A percentile compares a stretch with the other conserved stretches of the same genome.
Conservation (phyloP, 106 monocot genomes). For the Dioscorea alata region DNA sequence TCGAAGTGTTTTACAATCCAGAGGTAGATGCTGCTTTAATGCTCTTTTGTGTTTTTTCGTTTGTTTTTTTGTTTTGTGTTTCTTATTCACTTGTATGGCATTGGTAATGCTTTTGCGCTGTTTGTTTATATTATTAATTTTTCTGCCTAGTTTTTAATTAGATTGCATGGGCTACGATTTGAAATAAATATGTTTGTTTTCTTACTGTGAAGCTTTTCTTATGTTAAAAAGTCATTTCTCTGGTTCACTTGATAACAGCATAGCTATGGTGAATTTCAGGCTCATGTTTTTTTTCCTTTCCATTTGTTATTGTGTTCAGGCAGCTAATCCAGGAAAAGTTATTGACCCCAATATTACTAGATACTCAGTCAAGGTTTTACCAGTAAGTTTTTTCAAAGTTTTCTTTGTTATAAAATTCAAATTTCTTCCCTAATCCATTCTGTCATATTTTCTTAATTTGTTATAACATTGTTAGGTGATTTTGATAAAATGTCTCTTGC, state of each 20-base stretch:
- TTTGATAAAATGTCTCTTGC: neutral
- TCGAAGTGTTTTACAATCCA: constrained; percentile 88
- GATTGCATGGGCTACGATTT: neutral
- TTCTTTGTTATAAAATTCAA: neutral
- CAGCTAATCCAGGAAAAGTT: constrained; percentile 46
- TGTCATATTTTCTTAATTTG: neutral
- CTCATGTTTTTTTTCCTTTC: neutral
- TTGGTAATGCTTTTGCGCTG: neutral
- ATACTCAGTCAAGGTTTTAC: constrained; percentile 84
- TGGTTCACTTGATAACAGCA: too few relatives aligned
- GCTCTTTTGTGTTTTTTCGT: neutral
- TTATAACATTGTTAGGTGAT: neutral
- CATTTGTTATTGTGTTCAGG: constrained; percentile 25
- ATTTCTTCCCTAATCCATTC: neutral
- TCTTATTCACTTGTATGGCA: neutral
- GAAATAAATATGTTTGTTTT: neutral
- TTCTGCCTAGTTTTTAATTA: neutral
- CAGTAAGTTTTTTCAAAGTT: constrained; percentile 54
- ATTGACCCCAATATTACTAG: constrained; percentile 73
- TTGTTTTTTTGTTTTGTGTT: neutral
- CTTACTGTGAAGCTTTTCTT: neutral
- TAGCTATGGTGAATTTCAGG: neutral
- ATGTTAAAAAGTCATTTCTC: neutral
- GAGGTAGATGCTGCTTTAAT: constrained; percentile 33
- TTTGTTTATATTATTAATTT: neutral